A percentile compares a stretch with the other conserved stretches of the same genome.
phyloP scores from a whole-genome alignment of 2,329 filamentous ascomycete genomes.

The Diplocarpon rosae region DNA sequence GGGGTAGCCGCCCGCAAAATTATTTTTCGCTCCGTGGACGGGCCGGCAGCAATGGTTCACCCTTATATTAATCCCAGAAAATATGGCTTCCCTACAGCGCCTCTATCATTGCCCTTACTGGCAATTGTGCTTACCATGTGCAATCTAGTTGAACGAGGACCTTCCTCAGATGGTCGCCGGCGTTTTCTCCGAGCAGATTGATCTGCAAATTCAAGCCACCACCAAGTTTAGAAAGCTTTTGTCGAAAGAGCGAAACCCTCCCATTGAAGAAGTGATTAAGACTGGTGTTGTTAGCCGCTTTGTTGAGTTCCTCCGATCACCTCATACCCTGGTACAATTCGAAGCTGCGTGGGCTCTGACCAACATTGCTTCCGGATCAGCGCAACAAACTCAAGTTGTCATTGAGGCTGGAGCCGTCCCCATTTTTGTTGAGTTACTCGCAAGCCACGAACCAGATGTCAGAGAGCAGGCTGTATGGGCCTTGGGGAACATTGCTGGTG shows the following conservation, averaged over 20 bases:
- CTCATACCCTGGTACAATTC: constrained; percentile 96
- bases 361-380: constrained; percentile 97
- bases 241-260: constrained; percentile 97
- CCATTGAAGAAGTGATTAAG: constrained; percentile 98
- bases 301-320: constrained; percentile 94
- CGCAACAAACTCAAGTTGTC: constrained; percentile 94
- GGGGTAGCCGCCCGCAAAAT: constrained; percentile 21
- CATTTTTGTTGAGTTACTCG: constrained; percentile 94
- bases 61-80: constrained; percentile 7
- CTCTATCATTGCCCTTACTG: constrained; percentile 3
- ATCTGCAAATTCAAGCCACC: constrained; percentile 91
- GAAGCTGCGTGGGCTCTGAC: constrained; percentile 98
- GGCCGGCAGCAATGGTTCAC: constrained; percentile 10
- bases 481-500: constrained; percentile 94
- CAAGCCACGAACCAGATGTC: constrained; percentile 93
- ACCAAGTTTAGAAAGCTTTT: constrained; percentile 98
- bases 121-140: constrained; percentile 15
- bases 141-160: constrained; percentile 78
- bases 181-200: constrained; percentile 98
- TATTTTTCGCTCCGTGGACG: constrained; percentile 23
- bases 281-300: constrained; percentile 95
- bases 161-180: constrained; percentile 96
- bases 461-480: constrained; percentile 98
- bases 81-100: constrained; percentile 5
- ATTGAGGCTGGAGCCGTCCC: constrained; percentile 97